These are phyloP conservation scores for Avena atlantica DNA, from an alignment of 176 grass and related monocot genomes.

Conservation along the genomic window DNA sequence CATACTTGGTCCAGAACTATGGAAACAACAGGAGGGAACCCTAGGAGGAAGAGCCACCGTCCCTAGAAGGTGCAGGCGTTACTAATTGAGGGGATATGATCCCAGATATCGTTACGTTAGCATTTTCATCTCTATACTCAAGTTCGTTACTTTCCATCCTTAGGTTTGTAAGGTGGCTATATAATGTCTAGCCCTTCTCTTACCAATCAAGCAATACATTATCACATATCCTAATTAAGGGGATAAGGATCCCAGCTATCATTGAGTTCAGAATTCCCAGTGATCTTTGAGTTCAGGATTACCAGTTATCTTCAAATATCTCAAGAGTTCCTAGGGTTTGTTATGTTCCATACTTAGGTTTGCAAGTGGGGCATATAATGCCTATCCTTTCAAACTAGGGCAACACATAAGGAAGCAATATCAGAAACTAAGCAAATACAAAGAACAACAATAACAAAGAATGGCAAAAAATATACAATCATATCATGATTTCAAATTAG, in stretches of 20 bases:
- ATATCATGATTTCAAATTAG: background rate
- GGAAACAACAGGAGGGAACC: background rate
- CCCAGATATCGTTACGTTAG: background rate
- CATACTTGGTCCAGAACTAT: background rate
- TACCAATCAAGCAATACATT: background rate
- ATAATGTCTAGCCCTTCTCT: background rate
- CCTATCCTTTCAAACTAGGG: background rate
- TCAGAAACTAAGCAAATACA: background rate
- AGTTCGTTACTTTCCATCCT: background rate
- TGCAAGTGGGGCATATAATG: background rate
- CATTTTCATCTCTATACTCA: background rate
- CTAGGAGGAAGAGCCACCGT: background rate
- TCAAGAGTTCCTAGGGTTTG: conserved; percentile 15
- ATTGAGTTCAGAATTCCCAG: background rate
- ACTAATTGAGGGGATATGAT: background rate
- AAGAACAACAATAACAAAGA: background rate
- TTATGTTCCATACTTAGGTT: background rate
- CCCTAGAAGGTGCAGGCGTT: background rate
- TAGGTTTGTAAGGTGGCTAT: background rate
- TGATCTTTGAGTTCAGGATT: background rate
- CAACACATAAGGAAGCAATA: background rate
- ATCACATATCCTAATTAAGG: background rate
- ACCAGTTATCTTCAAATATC: background rate
- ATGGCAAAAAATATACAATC: background rate
- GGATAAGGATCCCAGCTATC: background rate